Evolutionary conservation across 495 filamentous ascomycete genomes (phyloP).

Genomic region (Ascodesmis nigricans): DNA sequence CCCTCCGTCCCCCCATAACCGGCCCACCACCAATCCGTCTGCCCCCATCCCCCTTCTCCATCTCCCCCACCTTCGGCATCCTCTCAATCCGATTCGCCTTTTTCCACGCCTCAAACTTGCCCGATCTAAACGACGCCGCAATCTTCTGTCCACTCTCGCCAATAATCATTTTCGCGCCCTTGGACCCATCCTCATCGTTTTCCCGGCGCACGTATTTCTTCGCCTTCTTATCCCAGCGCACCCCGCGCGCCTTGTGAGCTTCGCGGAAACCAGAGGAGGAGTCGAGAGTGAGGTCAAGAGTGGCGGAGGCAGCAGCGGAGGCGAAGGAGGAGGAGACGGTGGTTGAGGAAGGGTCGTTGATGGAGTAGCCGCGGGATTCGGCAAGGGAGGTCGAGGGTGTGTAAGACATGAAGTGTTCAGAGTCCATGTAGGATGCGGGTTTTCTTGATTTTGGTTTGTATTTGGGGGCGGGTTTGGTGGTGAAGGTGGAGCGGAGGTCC

Average conservation of each 20-base stretch:
- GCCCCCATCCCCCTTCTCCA: slow-evolving; percentile 28
- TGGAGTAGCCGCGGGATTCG: slow-evolving; percentile 79
- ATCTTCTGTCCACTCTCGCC: slow-evolving; percentile 94
- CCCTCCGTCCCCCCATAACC: slow-evolving; percentile 30
- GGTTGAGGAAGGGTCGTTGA: too few relatives aligned
- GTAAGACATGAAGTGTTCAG: slow-evolving; percentile 92
- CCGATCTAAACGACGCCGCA: slow-evolving; percentile 73
- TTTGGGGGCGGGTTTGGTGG: slow-evolving; percentile 20
- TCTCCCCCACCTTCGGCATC: slow-evolving; percentile 61
- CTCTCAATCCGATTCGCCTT: slow-evolving; percentile 57
- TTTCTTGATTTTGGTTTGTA: slow-evolving; percentile 16
- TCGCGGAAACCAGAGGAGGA: slow-evolving; percentile 61
- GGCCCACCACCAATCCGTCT: slow-evolving; percentile 22
- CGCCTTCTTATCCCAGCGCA: slow-evolving; percentile 92
- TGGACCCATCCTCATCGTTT: slow-evolving; percentile 87
- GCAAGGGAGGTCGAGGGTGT: slow-evolving; percentile 52
- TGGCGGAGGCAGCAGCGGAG: slow-evolving; percentile 53
- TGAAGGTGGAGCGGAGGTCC: slow-evolving; percentile 66
- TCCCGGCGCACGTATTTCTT: slow-evolving; percentile 78
- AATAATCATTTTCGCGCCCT: slow-evolving; percentile 59
- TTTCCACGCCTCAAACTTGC: slow-evolving; percentile 80
- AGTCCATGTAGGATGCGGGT: slow-evolving; percentile 41
- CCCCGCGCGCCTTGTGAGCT: slow-evolving; percentile 36
- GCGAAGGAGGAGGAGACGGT: slow-evolving; percentile 39
- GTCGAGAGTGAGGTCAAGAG: slow-evolving; percentile 76